Evolutionary conservation across 208 protist genomes (phyloP).

Genomic region (Leishmania mexicana): DNA sequence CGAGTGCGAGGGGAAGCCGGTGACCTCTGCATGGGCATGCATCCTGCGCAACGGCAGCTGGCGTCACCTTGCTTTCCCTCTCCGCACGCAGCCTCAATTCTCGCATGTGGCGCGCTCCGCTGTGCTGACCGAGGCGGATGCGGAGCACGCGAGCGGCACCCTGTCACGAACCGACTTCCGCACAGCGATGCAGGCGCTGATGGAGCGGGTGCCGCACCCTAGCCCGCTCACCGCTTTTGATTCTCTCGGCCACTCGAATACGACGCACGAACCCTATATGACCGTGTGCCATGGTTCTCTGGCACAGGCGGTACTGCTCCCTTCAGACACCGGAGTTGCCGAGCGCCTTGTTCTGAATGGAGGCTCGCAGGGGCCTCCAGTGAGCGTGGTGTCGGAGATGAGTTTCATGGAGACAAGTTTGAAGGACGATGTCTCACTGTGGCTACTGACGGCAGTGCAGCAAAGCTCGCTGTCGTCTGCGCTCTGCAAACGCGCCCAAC

Average conservation of each 20-base stretch:
- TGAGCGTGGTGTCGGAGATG: slow-evolving; percentile 50
- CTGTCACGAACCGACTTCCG: slow-evolving; percentile 29
- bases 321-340: slow-evolving; percentile 4
- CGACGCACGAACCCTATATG: slow-evolving; percentile 29
- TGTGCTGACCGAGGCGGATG: not conserved
- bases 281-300: slow-evolving; percentile 66
- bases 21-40: slow-evolving; percentile 55
- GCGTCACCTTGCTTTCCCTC: slow-evolving; percentile 49
- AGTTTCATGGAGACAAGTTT: slow-evolving; percentile 38
- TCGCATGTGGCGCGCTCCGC: slow-evolving; percentile 13
- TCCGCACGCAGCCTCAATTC: slow-evolving; percentile 33
- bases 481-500: slow-evolving; percentile 4
- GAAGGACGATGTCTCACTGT: slow-evolving; percentile 43
- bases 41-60: slow-evolving; percentile 43
- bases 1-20: slow-evolving; percentile 44
- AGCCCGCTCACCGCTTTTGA: not conserved
- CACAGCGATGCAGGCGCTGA: slow-evolving; percentile 18
- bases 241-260: not conserved
- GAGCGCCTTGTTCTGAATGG: slow-evolving; percentile 32
- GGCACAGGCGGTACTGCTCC: slow-evolving; percentile 28
- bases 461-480: slow-evolving; percentile 2
- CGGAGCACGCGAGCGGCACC: slow-evolving; percentile 1
- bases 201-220: slow-evolving; percentile 16
- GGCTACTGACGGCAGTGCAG: slow-evolving; percentile 41
- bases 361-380: slow-evolving; percentile 54